phyloP scores from a whole-genome alignment of 2,329 filamentous ascomycete genomes.

The Mollisiaceae sp. region DNA sequence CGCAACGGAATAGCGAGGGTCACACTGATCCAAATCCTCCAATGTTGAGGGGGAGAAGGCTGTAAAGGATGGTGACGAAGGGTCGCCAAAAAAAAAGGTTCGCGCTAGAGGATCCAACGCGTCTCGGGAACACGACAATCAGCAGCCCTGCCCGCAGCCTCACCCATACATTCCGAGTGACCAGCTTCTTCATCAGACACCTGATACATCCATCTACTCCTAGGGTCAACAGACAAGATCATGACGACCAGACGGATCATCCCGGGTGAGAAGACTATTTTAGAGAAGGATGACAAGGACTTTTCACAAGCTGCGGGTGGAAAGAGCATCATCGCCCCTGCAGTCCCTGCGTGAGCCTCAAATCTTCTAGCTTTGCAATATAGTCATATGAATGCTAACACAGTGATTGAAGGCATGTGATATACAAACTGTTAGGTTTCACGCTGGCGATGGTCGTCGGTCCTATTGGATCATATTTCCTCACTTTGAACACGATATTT shows the following conservation, averaged over 20 bases:
- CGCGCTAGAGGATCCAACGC: conserved; percentile 1
- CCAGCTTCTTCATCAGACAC: conserved; percentile 1
- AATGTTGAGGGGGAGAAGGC: neutral
- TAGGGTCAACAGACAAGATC: conserved; percentile 34
- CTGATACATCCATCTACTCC: conserved; percentile 4
- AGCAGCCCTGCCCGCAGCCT: conserved; percentile 15
- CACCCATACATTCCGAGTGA: conserved; percentile 7
- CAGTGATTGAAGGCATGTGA: conserved; percentile 67
- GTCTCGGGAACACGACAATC: conserved; percentile 24
- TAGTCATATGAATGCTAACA: conserved; percentile 27
- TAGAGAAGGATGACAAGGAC: conserved; percentile 62
- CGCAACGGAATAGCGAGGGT: neutral
- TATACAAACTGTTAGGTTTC: conserved; percentile 88
- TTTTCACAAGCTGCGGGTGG: conserved; percentile 49
- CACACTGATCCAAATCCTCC: neutral
- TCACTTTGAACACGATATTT: conserved; percentile 78
- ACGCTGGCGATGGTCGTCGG: conserved; percentile 88
- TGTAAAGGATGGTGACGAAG: conserved; percentile 4
- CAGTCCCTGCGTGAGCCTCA: conserved; percentile 74
- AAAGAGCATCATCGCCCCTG: conserved; percentile 78
- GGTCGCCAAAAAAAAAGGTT: conserved; percentile 11
- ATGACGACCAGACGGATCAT: conserved; percentile 76
- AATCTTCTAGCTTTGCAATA: conserved; percentile 12
- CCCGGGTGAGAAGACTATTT: conserved; percentile 67
- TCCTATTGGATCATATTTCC: conserved; percentile 89